These are phyloP conservation scores for Rhizophora apiculata DNA, from an alignment of 345 rosid genomes.

Conservation along the genomic window DNA sequence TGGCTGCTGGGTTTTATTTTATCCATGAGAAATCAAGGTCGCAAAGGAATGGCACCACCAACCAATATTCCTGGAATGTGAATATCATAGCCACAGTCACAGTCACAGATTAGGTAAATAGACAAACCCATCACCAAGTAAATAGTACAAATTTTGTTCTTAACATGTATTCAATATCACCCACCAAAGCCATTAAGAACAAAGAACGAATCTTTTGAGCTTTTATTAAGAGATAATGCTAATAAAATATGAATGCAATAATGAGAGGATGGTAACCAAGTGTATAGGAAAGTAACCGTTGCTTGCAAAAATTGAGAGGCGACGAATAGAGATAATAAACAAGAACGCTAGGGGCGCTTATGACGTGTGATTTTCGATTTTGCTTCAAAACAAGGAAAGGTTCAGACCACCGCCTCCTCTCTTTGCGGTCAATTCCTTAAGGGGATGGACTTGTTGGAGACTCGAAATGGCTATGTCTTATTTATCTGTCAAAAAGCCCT, in stretches of 20 bases:
- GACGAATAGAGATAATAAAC: constrained; percentile 4
- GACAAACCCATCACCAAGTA: neutral
- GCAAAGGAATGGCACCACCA: constrained; percentile 17
- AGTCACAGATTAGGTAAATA: constrained; percentile 17
- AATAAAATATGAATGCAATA: constrained; percentile 5
- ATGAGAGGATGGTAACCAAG: constrained; percentile 4
- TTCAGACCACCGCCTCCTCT: constrained; percentile 25
- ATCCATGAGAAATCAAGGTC: neutral
- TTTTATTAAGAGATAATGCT: constrained; percentile 8
- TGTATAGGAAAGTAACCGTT: constrained; percentile 26
- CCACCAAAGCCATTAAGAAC: constrained; percentile 15
- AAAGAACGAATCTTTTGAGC: neutral
- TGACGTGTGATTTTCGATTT: constrained; percentile 33
- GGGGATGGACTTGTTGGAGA: constrained; percentile 39
- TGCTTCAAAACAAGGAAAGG: constrained; percentile 68
- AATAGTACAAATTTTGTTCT: neutral
- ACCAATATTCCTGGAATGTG: constrained; percentile 6
- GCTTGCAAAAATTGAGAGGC: constrained; percentile 18
- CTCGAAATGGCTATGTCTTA: neutral
- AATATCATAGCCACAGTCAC: neutral
- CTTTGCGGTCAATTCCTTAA: constrained; percentile 57
- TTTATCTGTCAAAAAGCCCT: constrained; percentile 13
- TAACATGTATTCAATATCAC: constrained; percentile 10
- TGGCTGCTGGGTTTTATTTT: neutral
- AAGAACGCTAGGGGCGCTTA: constrained; percentile 50